Base-by-base conservation (phyloP, 352 stramenopile species). In the Elongisporangium senticosum region DNA sequence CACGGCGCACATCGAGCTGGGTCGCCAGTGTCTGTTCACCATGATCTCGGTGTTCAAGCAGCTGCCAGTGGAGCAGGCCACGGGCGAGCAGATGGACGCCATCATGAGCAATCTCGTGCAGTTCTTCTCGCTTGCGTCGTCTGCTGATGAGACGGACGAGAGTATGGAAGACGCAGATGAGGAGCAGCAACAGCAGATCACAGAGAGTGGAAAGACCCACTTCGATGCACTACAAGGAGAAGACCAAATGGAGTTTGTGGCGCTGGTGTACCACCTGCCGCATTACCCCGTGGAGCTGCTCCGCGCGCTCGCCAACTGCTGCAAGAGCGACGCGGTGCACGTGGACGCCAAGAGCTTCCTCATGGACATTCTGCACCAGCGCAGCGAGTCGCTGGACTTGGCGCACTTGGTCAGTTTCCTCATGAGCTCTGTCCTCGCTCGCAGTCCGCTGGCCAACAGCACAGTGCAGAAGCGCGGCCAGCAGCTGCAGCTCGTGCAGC, bases 1-100 rank as follows among this genome's bases (percentile, higher is more conserved):
- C n/a, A 62, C 62, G 4, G 69, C 66, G 17, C 80, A 89, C 63
- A 86, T 87, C 64, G 69, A 75, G 26, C 67, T 92, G 11, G 74
- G 77, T 7, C 70, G 79, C 21, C 74, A 78, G 50, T 86, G 75
- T 26, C 64, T 92, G n/a, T 64, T 84, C 33, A 71, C 71, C 0
- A 83, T 90, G 63, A 90, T 87, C 51, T 86, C 79, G 0, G 74
- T 93, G 28, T 71, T 93, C 43, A 90, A 91, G 61, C 84, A 89
- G 49, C 69, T 93, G 5, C 84, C 84, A 23, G 56, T 53, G n/a
- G 77, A 91, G 19, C 75, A 74, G 51, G 54, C 69, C 0, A 61
- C 51, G 8, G 68, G 71, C 21, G 74, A 78, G 13, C 65, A 75
- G 19, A 78, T 87, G 63, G 72, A 89, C 26, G 60, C 56, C 11